phyloP scores from a whole-genome alignment of 805 yeast species.

The Saccharomycopsis sp. region DNA sequence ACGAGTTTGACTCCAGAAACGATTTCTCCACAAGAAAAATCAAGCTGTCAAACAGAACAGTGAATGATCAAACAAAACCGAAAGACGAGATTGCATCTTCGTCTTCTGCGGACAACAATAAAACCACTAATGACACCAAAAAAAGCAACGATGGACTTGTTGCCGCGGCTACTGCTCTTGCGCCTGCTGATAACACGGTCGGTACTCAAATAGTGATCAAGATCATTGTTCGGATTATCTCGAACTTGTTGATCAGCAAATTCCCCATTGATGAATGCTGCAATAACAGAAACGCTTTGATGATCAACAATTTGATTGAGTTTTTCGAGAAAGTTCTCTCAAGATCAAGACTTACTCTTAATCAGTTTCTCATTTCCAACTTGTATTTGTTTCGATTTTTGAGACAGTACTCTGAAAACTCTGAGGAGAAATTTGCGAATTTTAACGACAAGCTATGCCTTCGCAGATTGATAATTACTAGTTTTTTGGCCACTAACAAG shows the following conservation, averaged over 20 bases:
- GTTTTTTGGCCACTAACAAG: constrained; percentile 7
- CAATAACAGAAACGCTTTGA: constrained; percentile 17
- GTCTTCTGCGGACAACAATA: too few relatives aligned
- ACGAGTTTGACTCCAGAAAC: not conserved
- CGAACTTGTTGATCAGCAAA: constrained; percentile 17
- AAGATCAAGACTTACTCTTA: constrained; percentile 11
- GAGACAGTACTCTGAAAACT: not conserved
- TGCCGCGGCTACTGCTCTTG: not conserved
- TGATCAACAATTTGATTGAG: constrained; percentile 17
- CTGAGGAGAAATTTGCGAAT: constrained; percentile 5
- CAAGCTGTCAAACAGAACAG: too few relatives aligned
- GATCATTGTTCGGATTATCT: constrained; percentile 14
- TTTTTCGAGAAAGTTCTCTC: constrained; percentile 14
- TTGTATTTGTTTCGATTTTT: constrained; percentile 13
- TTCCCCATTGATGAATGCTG: constrained; percentile 21
- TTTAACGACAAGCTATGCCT: constrained; percentile 12
- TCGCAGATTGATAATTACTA: constrained; percentile 16
- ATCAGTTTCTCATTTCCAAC: constrained; percentile 14
- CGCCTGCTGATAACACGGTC: constrained; percentile 1
- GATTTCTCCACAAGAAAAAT: not conserved
- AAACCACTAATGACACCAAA: too few relatives aligned
- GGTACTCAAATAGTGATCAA: constrained; percentile 13
- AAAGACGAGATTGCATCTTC: too few relatives aligned
- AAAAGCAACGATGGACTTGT: not conserved
- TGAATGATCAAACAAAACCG: too few relatives aligned